A percentile compares a stretch with the other conserved stretches of the same genome.
phyloP scores from a whole-genome alignment of 2,329 filamentous ascomycete genomes.

The Mycosphaerella sp. region DNA sequence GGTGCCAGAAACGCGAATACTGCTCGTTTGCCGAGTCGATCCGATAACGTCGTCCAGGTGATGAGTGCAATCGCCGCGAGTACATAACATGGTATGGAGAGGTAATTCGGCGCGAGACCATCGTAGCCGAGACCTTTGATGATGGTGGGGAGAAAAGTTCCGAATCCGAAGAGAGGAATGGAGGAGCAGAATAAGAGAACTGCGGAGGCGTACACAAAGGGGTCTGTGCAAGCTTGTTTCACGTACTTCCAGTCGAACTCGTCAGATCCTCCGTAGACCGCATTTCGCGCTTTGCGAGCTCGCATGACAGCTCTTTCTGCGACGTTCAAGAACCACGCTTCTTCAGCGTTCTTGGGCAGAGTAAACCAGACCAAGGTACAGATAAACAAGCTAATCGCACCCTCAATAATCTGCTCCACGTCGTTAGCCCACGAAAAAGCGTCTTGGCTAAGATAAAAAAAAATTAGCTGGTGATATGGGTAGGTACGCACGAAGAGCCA shows the following conservation, averaged over 20 bases:
- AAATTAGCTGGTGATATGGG: neutral
- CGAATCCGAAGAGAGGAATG: slow-evolving; percentile 9
- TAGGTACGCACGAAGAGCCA: slow-evolving; percentile 16
- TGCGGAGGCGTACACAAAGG: slow-evolving; percentile 29
- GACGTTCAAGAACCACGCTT: slow-evolving; percentile 28
- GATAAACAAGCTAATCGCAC: slow-evolving; percentile 13
- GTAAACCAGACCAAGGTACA: slow-evolving; percentile 16
- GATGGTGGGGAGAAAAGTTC: slow-evolving; percentile 13
- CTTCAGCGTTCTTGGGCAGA: slow-evolving; percentile 25
- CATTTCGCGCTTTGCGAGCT: slow-evolving; percentile 29
- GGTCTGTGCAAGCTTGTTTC: slow-evolving; percentile 31
- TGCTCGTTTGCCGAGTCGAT: slow-evolving; percentile 1
- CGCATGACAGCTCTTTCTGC: slow-evolving; percentile 26
- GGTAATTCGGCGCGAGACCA: slow-evolving; percentile 9
- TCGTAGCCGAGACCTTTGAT: slow-evolving; percentile 16
- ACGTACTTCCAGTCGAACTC: slow-evolving; percentile 31
- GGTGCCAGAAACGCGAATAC: slow-evolving; percentile 8
- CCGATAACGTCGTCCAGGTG: slow-evolving; percentile 7
- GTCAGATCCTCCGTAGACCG: slow-evolving; percentile 29
- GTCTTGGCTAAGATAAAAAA: no score
- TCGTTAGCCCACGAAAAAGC: neutral
- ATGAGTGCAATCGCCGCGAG: slow-evolving; percentile 4
- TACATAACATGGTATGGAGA: slow-evolving; percentile 13
- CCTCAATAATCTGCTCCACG: slow-evolving; percentile 21
- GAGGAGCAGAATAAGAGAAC: slow-evolving; percentile 32